Percentiles rank a stretch among this genome's conserved stretches.
Conservation (phyloP, 177 flowering plant genomes). For the Viscum album region DNA sequence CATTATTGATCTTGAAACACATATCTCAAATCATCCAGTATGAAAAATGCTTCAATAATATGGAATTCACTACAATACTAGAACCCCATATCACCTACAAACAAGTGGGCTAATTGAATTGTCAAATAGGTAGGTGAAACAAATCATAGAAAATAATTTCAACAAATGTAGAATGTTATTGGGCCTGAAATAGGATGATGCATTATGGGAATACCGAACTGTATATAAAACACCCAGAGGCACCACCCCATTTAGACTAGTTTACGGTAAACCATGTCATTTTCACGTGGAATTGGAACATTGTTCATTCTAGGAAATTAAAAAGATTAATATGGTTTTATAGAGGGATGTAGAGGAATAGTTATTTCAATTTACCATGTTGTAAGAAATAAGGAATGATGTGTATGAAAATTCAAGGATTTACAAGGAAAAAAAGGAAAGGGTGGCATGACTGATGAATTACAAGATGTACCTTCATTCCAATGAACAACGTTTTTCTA, state of each 20-base stretch:
- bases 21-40: neutral
- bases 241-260: neutral
- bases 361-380: neutral
- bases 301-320: neutral
- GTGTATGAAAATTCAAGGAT: neutral
- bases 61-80: neutral
- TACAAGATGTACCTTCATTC: neutral
- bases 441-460: neutral
- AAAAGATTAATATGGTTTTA: neutral
- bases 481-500: neutral
- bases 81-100: neutral
- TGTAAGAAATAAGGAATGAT: neutral
- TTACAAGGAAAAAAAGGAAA: constrained; percentile 1
- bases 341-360: neutral
- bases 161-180: neutral
- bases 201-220: neutral
- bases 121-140: neutral
- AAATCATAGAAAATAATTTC: neutral
- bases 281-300: neutral
- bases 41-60: neutral
- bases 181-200: neutral
- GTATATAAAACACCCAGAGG: neutral
- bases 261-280: neutral
- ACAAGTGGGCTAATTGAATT: neutral
- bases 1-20: neutral